Evolutionary conservation across 2,329 filamentous ascomycete genomes (phyloP).

Genomic region (Aspergillus sp.): DNA sequence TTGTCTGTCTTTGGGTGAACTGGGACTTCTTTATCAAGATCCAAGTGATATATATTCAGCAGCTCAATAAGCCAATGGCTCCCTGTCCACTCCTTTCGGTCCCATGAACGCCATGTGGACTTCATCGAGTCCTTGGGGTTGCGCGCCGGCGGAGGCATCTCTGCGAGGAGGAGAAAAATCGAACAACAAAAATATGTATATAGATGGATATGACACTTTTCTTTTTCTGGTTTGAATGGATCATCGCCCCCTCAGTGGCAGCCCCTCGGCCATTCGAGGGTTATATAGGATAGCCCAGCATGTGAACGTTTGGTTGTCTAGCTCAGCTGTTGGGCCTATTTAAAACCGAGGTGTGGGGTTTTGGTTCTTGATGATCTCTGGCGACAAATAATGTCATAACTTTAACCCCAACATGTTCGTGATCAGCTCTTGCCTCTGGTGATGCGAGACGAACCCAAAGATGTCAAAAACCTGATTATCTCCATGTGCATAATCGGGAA

Average conservation of each 20-base stretch:
- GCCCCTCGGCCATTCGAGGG: neutral
- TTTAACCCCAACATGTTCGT: neutral
- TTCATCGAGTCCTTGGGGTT: slow-evolving; percentile 32
- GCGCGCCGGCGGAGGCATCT: neutral
- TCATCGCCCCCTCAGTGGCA: neutral
- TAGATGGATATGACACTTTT: too few relatives aligned
- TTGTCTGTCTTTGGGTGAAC: slow-evolving; percentile 35
- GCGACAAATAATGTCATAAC: neutral
- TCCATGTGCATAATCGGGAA: too few relatives aligned
- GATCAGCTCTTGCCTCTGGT: neutral
- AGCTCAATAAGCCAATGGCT: slow-evolving; percentile 27
- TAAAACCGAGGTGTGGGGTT: neutral
- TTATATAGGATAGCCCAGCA: neutral
- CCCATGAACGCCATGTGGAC: slow-evolving; percentile 31
- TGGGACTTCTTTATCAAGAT: slow-evolving; percentile 25
- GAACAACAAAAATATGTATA: neutral
- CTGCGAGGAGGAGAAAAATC: neutral
- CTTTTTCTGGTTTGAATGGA: too few relatives aligned
- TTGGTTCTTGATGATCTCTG: neutral
- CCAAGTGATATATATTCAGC: slow-evolving; percentile 20
- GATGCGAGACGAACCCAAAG: neutral
- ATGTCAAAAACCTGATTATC: neutral
- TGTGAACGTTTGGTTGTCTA: neutral
- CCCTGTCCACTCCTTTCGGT: slow-evolving; percentile 22
- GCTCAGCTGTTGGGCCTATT: neutral